Evolutionary conservation across 257 asterid species (phyloP).

Genomic region (Lycium barbarum): DNA sequence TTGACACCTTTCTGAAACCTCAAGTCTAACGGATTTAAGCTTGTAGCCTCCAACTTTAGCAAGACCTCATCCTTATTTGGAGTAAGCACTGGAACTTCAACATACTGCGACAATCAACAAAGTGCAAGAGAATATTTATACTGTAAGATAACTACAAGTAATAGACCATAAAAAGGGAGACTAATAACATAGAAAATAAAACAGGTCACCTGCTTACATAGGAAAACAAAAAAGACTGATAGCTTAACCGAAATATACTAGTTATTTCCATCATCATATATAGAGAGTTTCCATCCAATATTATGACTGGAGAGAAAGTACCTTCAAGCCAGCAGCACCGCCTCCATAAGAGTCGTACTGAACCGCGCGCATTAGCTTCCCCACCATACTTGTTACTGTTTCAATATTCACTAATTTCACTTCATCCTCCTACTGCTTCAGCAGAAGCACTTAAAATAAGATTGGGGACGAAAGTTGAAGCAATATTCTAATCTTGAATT

Average conservation of each 20-base stretch:
- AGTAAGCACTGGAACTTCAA: constrained; percentile 60
- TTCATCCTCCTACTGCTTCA: no score
- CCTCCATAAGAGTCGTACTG: constrained; percentile 27
- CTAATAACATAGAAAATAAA: no score
- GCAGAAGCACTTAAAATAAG: neutral
- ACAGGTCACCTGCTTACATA: no score
- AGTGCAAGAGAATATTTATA: no score
- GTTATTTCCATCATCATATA: no score
- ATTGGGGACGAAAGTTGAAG: neutral
- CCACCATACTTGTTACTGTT: neutral
- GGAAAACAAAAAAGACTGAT: no score
- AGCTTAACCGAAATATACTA: no score
- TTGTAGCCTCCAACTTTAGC: constrained; percentile 69
- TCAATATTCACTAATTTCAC: no score
- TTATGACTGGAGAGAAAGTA: neutral
- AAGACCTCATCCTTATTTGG: constrained; percentile 64
- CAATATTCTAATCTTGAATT: no score
- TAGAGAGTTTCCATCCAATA: no score
- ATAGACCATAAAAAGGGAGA: no score
- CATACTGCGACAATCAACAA: constrained; percentile 54
- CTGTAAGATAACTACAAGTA: neutral
- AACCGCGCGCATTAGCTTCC: constrained; percentile 15
- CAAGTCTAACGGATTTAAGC: constrained; percentile 74
- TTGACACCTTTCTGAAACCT: constrained; percentile 61
- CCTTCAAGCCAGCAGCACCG: constrained; percentile 25